A percentile compares a stretch with the other conserved stretches of the same genome.
Evolutionary conservation across 2,329 filamentous ascomycete genomes (phyloP).

Genomic region (Cordyceps farinosa): DNA sequence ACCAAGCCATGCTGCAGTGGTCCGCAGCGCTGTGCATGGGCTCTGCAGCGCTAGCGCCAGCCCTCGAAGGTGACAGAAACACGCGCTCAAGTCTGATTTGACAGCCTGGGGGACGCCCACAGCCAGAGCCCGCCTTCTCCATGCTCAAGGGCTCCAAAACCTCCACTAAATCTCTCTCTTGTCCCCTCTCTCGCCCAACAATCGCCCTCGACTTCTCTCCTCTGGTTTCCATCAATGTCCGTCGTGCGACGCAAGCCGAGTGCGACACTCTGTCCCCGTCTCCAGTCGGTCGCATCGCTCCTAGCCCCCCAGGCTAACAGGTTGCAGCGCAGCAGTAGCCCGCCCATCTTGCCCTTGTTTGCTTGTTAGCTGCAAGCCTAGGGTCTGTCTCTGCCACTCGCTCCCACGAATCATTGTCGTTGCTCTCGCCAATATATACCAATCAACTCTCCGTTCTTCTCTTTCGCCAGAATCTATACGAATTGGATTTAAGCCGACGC

Average conservation of each 20-base stretch:
- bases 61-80: background rate
- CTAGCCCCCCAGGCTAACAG: background rate
- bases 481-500: conserved; percentile 2
- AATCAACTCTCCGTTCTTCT: background rate
- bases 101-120: background rate
- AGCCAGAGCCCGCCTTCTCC: background rate
- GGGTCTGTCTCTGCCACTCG: background rate
- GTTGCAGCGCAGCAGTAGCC: conserved; percentile 7
- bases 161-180: background rate
- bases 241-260: conserved; percentile 6
- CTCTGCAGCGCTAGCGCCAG: background rate
- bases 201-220: background rate
- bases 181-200: background rate
- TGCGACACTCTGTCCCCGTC: background rate
- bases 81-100: background rate
- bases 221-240: background rate
- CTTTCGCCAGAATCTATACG: background rate
- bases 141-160: background rate
- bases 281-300: background rate
- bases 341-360: background rate
- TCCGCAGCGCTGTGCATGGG: background rate
- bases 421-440: background rate
- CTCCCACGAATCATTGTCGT: background rate
- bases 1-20: background rate
- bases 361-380: background rate